These are phyloP conservation scores for Stemphylium lycopersici DNA, from an alignment of 2,329 filamentous ascomycete genomes.

Conservation along the genomic window DNA sequence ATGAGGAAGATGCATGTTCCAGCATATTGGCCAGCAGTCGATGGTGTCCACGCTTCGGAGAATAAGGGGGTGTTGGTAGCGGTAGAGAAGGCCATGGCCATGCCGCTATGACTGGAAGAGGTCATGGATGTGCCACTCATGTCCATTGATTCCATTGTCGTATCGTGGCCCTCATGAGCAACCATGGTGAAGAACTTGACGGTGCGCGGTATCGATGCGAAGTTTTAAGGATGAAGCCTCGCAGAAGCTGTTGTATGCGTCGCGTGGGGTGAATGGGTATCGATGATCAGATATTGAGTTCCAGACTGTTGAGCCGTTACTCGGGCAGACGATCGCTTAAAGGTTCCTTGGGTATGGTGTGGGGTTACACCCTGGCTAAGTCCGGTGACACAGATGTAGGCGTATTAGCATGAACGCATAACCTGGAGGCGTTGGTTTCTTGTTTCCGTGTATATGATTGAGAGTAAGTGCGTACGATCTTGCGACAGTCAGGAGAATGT, in stretches of 20 bases:
- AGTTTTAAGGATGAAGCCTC: background rate
- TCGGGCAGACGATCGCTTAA: constrained; percentile 28
- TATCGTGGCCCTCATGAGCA: constrained; percentile 39
- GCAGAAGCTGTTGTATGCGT: background rate
- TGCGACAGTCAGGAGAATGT: constrained; percentile 42
- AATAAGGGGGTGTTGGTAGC: constrained; percentile 68
- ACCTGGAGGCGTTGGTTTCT: constrained; percentile 12
- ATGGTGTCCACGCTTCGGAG: constrained; percentile 75
- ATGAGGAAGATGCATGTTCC: constrained; percentile 93
- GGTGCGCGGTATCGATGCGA: background rate
- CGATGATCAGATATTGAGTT: constrained; percentile 31
- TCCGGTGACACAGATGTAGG: constrained; percentile 11
- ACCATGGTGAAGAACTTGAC: constrained; percentile 33
- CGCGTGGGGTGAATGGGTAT: constrained; percentile 6
- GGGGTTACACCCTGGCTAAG: constrained; percentile 25
- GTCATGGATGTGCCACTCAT: constrained; percentile 27
- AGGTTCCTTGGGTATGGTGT: constrained; percentile 13
- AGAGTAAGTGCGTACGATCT: constrained; percentile 36
- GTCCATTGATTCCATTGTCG: constrained; percentile 13
- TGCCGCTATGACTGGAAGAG: constrained; percentile 38
- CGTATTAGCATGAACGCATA: constrained; percentile 38
- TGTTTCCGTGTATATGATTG: constrained; percentile 22
- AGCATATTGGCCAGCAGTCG: constrained; percentile 73
- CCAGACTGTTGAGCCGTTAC: constrained; percentile 35
- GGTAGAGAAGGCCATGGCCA: constrained; percentile 70